Evolutionary conservation across 495 filamentous ascomycete genomes (phyloP).

Genomic region (Penicillium cinerascens): DNA sequence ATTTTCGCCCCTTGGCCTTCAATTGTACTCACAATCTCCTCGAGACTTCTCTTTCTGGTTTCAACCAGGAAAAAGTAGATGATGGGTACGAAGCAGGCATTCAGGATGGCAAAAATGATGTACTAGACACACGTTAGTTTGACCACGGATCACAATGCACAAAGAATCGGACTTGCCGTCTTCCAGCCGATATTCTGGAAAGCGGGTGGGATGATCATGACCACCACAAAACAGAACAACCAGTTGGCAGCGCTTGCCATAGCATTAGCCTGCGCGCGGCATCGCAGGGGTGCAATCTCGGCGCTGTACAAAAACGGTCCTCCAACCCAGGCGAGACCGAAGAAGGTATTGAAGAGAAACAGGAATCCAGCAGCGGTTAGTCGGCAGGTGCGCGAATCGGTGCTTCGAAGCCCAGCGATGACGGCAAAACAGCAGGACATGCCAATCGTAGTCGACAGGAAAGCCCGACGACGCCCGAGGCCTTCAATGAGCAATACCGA

Average conservation of each 20-base stretch:
- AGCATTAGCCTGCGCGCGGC: neutral
- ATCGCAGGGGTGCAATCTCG: slow-evolving; percentile 44
- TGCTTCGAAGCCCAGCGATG: slow-evolving; percentile 41
- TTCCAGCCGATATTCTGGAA: neutral
- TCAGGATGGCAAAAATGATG: slow-evolving; percentile 2
- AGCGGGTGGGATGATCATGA: neutral
- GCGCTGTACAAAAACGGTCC: slow-evolving; percentile 55
- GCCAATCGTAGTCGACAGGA: slow-evolving; percentile 50
- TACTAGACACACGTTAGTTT: slow-evolving; percentile 1
- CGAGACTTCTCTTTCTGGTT: neutral
- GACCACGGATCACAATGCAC: no score
- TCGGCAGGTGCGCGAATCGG: slow-evolving; percentile 31
- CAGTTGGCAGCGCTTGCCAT: neutral
- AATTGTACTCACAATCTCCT: slow-evolving; percentile 10
- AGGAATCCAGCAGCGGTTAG: slow-evolving; percentile 51
- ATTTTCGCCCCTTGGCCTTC: no score
- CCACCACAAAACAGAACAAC: neutral
- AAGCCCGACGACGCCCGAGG: slow-evolving; percentile 50
- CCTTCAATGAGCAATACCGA: slow-evolving; percentile 37
- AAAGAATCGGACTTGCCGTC: no score
- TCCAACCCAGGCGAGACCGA: slow-evolving; percentile 54
- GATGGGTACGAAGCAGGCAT: slow-evolving; percentile 2
- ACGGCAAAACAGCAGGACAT: slow-evolving; percentile 48
- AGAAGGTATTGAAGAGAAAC: slow-evolving; percentile 59
- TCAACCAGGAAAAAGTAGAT: slow-evolving; percentile 4